Conservation (phyloP, 73 alveolate genomes). For the Paramecium primaurelia region DNA sequence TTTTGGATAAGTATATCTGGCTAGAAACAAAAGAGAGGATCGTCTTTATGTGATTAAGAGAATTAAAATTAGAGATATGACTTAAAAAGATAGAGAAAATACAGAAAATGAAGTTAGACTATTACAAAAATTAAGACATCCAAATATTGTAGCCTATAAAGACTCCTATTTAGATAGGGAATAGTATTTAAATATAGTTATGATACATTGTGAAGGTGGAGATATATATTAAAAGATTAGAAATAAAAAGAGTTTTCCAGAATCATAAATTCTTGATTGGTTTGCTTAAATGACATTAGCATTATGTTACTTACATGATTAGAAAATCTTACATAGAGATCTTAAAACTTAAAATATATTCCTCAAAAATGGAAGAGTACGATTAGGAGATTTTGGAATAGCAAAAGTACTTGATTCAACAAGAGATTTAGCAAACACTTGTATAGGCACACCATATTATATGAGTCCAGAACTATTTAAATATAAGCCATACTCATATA, state of each 20-base stretch:
- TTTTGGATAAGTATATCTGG: slow-evolving; percentile 95
- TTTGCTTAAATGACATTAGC: slow-evolving; percentile 94
- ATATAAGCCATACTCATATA: slow-evolving; percentile 94
- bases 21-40: slow-evolving; percentile 90
- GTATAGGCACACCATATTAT: slow-evolving; percentile 96
- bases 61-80: slow-evolving; percentile 93
- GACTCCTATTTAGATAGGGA: slow-evolving; percentile 96
- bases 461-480: slow-evolving; percentile 99
- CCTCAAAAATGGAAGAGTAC: slow-evolving; percentile 93
- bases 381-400: slow-evolving; percentile 98
- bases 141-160: slow-evolving; percentile 97
- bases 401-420: slow-evolving; percentile 97
- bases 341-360: slow-evolving; percentile 96
- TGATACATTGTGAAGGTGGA: slow-evolving; percentile 99
- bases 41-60: slow-evolving; percentile 91
- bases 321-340: slow-evolving; percentile 97
- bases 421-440: slow-evolving; percentile 94
- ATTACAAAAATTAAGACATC: slow-evolving; percentile 88
- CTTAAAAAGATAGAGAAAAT: slow-evolving; percentile 91
- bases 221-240: slow-evolving; percentile 94
- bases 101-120: slow-evolving; percentile 96
- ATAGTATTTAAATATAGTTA: slow-evolving; percentile 90
- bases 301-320: slow-evolving; percentile 94
- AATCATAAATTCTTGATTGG: slow-evolving; percentile 90
- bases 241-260: slow-evolving; percentile 92